Conservation (phyloP, 2,329 filamentous ascomycete species). For the Aspergillus quadricinctus region DNA sequence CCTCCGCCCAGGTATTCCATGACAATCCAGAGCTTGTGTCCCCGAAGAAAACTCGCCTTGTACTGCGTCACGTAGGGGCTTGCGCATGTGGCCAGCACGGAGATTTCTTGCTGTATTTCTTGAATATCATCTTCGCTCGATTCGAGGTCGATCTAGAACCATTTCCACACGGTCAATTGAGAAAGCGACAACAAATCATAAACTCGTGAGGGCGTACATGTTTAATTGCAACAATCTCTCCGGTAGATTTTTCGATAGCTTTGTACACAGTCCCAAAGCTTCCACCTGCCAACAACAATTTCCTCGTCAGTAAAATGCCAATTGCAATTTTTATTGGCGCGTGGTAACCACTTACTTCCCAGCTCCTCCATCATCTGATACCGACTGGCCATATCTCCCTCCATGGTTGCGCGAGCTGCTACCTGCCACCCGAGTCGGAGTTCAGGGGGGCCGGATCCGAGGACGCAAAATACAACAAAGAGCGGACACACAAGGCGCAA, state of each 20-base stretch:
- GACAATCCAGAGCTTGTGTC: slow-evolving; percentile 97
- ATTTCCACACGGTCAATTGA: slow-evolving; percentile 12
- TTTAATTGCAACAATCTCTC: slow-evolving; percentile 94
- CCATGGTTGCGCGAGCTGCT: slow-evolving; percentile 29
- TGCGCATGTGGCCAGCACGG: slow-evolving; percentile 88
- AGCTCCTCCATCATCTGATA: slow-evolving; percentile 97
- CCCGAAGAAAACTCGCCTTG: slow-evolving; percentile 91
- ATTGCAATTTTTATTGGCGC: slow-evolving; percentile 1
- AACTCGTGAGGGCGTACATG: slow-evolving; percentile 59
- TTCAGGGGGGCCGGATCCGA: slow-evolving; percentile 6
- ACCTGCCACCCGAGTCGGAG: slow-evolving; percentile 1
- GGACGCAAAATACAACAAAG: slow-evolving; percentile 7
- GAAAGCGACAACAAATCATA: background rate
- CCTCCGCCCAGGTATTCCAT: slow-evolving; percentile 98
- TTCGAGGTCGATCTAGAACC: slow-evolving; percentile 84
- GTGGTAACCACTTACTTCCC: slow-evolving; percentile 63
- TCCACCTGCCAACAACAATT: slow-evolving; percentile 57
- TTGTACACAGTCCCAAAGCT: slow-evolving; percentile 98
- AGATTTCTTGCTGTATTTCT: slow-evolving; percentile 97
- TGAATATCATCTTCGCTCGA: slow-evolving; percentile 97
- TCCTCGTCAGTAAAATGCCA: slow-evolving; percentile 11
- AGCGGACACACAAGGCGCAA: slow-evolving; percentile 10
- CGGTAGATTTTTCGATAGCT: slow-evolving; percentile 83
- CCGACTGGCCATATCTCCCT: slow-evolving; percentile 65
- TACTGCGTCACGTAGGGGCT: slow-evolving; percentile 95